Evolutionary conservation across 805 yeast species (phyloP).

Genomic region (Diddensiella transvaalensis): DNA sequence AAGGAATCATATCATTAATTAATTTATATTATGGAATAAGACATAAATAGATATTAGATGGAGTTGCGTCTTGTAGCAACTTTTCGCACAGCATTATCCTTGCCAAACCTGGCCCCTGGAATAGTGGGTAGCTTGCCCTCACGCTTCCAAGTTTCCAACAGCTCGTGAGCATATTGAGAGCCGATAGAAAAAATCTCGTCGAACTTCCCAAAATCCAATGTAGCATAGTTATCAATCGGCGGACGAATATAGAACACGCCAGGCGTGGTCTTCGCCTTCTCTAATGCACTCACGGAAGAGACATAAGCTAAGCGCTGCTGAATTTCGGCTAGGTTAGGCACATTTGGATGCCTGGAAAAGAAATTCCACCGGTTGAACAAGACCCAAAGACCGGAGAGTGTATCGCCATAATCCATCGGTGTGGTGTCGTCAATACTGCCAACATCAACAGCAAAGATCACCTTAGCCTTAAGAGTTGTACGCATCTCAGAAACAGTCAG

Average conservation of each 20-base stretch:
- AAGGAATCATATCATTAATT: too few relatives aligned
- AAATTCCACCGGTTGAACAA: constrained; percentile 76
- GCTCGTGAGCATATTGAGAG: constrained; percentile 60
- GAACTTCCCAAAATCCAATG: constrained; percentile 87
- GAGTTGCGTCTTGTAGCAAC: constrained; percentile 60
- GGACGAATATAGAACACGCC: constrained; percentile 89
- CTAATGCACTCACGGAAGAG: constrained; percentile 89
- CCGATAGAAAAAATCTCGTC: constrained; percentile 88
- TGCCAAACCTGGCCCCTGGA: constrained; percentile 45
- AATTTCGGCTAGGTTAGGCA: constrained; percentile 92
- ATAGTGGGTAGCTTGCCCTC: constrained; percentile 57
- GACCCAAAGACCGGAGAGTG: constrained; percentile 91
- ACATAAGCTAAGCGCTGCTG: constrained; percentile 92
- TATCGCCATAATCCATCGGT: constrained; percentile 87
- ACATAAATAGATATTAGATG: constrained; percentile 16
- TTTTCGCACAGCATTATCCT: constrained; percentile 31
- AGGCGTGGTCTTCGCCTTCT: constrained; percentile 75
- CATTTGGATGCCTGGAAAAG: constrained; percentile 78
- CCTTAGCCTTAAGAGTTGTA: constrained; percentile 70
- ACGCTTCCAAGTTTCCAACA: constrained; percentile 49
- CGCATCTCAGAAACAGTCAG: constrained; percentile 92
- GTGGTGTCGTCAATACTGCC: constrained; percentile 92
- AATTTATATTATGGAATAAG: constrained; percentile 1
- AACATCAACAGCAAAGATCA: constrained; percentile 90
- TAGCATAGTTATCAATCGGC: constrained; percentile 88